These are phyloP conservation scores for Chlorella variabilis DNA, from an alignment of 163 green algal species.

Conservation along the genomic window DNA sequence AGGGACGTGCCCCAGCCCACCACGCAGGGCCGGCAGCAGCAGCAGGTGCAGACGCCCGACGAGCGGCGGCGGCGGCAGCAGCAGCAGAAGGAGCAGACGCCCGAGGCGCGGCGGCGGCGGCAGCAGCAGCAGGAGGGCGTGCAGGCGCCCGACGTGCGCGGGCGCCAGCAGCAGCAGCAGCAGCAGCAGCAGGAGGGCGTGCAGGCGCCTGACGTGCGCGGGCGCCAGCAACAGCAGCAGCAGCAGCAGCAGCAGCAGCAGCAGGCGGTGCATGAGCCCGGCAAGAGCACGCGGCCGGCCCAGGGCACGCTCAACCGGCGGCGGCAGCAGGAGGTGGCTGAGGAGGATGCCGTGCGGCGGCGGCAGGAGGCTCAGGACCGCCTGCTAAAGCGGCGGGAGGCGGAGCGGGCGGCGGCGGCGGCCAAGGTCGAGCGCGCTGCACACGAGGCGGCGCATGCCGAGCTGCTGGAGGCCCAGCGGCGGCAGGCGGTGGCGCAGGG, in stretches of 20 bases:
- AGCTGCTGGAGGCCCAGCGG: conserved; percentile 1
- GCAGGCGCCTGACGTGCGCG: not conserved
- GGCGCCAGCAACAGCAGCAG: not conserved
- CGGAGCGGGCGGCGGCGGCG: not conserved
- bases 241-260: not conserved
- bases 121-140: no score
- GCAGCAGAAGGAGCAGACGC: no score
- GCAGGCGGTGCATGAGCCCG: not conserved
- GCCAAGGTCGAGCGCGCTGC: not conserved
- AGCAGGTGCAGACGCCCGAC: no score
- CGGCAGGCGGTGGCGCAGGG: not conserved
- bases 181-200: no score
- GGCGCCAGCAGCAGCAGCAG: no score
- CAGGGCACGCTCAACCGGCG: not conserved
- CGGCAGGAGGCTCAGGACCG: not conserved
- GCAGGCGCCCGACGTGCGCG: no score
- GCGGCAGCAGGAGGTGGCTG: not conserved
- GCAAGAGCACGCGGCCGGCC: no score
- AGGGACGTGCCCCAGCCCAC: no score
- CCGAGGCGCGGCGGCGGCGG: no score
- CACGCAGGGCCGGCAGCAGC: no score
- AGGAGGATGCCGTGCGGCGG: not conserved
- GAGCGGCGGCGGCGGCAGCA: no score
- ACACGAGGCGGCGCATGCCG: not conserved
- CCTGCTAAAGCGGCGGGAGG: not conserved